Percentiles rank a stretch among this genome's conserved stretches.
Conservation (phyloP, 345 rosid genomes). For the Heritiera littoralis region DNA sequence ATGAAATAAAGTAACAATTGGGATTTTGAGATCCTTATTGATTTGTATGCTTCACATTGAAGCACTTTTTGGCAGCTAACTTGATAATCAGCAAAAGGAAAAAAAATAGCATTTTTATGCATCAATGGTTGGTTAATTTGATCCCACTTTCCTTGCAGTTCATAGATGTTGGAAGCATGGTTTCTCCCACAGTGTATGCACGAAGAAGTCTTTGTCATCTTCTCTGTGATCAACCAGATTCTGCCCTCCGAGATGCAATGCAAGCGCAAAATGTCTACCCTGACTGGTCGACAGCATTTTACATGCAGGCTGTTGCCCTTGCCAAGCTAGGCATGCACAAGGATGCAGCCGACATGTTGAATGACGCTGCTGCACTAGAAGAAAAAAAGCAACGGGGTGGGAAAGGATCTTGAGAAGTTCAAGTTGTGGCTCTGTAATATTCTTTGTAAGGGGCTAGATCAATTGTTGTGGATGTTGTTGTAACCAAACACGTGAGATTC, state of each 20-base stretch:
- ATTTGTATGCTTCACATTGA: neutral
- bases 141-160: conserved; percentile 47
- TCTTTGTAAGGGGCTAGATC: conserved; percentile 1
- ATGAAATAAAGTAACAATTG: neutral
- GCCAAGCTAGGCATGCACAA: conserved; percentile 80
- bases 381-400: conserved; percentile 55
- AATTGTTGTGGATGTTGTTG: conserved; percentile 24
- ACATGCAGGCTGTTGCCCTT: conserved; percentile 87
- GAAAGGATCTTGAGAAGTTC: conserved; percentile 31
- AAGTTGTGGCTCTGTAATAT: conserved; percentile 18
- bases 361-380: conserved; percentile 72
- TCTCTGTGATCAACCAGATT: conserved; percentile 73
- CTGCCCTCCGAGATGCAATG: conserved; percentile 87
- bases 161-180: conserved; percentile 75
- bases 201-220: conserved; percentile 75
- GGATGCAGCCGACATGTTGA: conserved; percentile 78
- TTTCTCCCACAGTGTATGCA: conserved; percentile 79
- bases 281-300: conserved; percentile 85
- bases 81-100: neutral
- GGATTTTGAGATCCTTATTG: conserved; percentile 4
- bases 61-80: neutral
- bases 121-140: neutral
- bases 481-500: conserved; percentile 23
- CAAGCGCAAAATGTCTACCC: conserved; percentile 84
- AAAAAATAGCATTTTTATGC: neutral